A percentile compares a stretch with the other conserved stretches of the same genome.
phyloP scores from a whole-genome alignment of 805 yeast genomes.

The Komagataella ulmi region DNA sequence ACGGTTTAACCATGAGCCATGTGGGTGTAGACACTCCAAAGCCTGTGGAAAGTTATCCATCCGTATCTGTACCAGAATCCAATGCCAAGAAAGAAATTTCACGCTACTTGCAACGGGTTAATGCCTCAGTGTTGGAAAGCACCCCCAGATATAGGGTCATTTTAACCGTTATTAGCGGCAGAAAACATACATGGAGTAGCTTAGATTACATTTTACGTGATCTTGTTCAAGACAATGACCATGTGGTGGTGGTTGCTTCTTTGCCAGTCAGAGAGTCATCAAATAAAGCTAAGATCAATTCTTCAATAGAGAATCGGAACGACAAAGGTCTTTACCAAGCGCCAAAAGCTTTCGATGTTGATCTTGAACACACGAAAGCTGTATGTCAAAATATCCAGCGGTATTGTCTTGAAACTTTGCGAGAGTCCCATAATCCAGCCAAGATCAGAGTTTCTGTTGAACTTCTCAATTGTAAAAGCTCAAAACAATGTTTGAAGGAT shows the following conservation, averaged over 20 bases:
- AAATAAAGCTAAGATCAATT: not conserved
- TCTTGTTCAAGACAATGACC: constrained; percentile 48
- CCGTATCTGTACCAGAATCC: not conserved
- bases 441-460: constrained; percentile 42
- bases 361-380: constrained; percentile 12
- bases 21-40: constrained; percentile 11
- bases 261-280: constrained; percentile 10
- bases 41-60: not conserved
- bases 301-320: constrained; percentile 9
- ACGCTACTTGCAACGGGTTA: not conserved
- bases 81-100: not conserved
- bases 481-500: constrained; percentile 37
- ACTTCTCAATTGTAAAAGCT: constrained; percentile 31
- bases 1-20: constrained; percentile 31
- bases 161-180: constrained; percentile 20
- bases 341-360: constrained; percentile 2
- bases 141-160: not conserved
- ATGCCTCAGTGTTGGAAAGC: not conserved
- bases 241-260: constrained; percentile 41
- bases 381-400: constrained; percentile 16
- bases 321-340: constrained; percentile 11
- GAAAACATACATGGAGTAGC: constrained; percentile 63
- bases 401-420: constrained; percentile 6
- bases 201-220: constrained; percentile 48
- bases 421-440: constrained; percentile 17